Base-by-base conservation (phyloP, 2,329 filamentous ascomycete species). In the Drechslerella dactyloides region DNA sequence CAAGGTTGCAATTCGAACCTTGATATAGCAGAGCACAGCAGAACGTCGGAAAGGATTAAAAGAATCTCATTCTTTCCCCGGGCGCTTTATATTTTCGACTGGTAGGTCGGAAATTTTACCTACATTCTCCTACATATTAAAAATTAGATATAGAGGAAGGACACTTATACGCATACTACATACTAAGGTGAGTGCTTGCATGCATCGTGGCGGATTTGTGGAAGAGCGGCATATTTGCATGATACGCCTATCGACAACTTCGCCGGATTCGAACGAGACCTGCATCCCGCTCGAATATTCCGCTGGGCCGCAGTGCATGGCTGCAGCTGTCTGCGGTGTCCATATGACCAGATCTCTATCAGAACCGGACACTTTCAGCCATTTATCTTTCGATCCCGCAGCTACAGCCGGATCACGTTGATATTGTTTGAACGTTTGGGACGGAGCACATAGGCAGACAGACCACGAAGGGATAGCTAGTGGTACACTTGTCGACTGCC, bases 281-380 rank as follows among this genome's bases (percentile, higher is more conserved):
- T 13, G 11, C 37, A 19, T 15, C 17, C 19, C 4, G 15, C 17
- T 48, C 17, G 8, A 48, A 10, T 19, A 15, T 10, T 19, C 19
- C 44, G 44, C 44, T 48, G 40, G n/a, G 40, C 17, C 17, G 40
- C 40, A 44, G 40, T 44, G 44, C 44, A 48, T 48, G 44, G 44
- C 44, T 48, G n/a, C 44, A 19, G 44, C 19, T 21, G 15, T 21
- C 17, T 23, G 15, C n/a, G n/a, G 15, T 48, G n/a, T 21, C 44
- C 44, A 17, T 48, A 8, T 48, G 44, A 48, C 44, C 44, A 48
- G 44, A 48, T 48, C 15, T 48, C 44, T 48, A 48, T 48, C 44
- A 48, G 4, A 48, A 19, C 44, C 44, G 44, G 44, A 48, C 2
- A 48, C 4, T 48, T 48, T 48, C 44, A 19, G 17, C 44, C 44